These are phyloP conservation scores for Trichoderma sp. DNA, from an alignment of 2,329 filamentous ascomycete species.

Conservation along the genomic window DNA sequence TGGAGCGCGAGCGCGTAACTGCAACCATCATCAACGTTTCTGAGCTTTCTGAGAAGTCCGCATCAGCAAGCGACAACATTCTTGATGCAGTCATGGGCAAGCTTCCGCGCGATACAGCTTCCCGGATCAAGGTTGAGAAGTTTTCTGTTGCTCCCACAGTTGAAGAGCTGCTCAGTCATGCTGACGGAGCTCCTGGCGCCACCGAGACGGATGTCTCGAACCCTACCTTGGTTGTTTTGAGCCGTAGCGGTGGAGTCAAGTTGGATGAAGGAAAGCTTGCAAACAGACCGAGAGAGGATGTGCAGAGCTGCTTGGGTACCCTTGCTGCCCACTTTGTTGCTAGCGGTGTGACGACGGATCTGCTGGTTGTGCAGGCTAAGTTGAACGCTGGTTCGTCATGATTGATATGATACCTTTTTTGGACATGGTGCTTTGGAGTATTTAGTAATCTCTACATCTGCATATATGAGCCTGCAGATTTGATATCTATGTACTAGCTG, in stretches of 20 bases:
- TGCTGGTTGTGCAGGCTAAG: constrained; percentile 35
- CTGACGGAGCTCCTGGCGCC: constrained; percentile 18
- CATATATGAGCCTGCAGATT: neutral
- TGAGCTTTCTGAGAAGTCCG: neutral
- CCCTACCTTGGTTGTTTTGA: constrained; percentile 26
- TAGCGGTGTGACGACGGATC: constrained; percentile 25
- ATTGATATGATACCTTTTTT: neutral
- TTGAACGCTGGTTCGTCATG: neutral
- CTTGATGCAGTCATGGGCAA: constrained; percentile 20
- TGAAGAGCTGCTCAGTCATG: constrained; percentile 27
- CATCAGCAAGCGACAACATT: constrained; percentile 10
- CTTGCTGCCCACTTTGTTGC: constrained; percentile 26
- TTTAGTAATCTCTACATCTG: neutral
- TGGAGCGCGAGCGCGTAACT: constrained; percentile 73
- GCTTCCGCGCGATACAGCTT: constrained; percentile 16
- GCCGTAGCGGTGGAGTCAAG: constrained; percentile 22
- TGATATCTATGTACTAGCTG: neutral
- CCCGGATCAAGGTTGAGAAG: constrained; percentile 26
- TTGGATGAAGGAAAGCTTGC: constrained; percentile 26
- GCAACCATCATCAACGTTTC: constrained; percentile 62
- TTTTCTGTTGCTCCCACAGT: constrained; percentile 20
- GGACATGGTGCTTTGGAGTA: neutral
- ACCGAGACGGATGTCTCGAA: constrained; percentile 5
- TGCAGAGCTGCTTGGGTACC: constrained; percentile 26
- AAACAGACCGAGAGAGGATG: constrained; percentile 22